phyloP scores from a whole-genome alignment of 2,329 filamentous ascomycete genomes.

The Aphanoascus verrucosus region DNA sequence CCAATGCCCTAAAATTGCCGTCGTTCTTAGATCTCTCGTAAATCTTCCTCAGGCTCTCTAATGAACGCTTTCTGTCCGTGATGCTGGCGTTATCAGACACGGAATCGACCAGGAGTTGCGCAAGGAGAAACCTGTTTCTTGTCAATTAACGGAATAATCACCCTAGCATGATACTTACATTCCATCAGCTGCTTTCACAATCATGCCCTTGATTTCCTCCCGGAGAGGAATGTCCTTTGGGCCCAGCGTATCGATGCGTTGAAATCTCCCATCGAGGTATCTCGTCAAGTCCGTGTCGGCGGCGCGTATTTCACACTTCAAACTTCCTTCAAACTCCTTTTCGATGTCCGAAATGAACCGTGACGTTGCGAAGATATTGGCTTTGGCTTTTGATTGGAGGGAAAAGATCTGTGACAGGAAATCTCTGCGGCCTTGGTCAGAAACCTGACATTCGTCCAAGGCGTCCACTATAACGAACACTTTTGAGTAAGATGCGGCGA shows the following conservation, averaged over 20 bases:
- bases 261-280: too few relatives aligned
- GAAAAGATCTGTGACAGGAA: neutral
- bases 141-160: slow-evolving; percentile 14
- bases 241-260: too few relatives aligned
- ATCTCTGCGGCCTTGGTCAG: neutral
- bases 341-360: too few relatives aligned
- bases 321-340: too few relatives aligned
- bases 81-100: slow-evolving; percentile 13
- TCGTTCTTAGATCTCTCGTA: slow-evolving; percentile 26
- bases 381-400: neutral
- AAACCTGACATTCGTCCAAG: slow-evolving; percentile 16
- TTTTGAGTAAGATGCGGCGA: slow-evolving; percentile 3
- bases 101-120: slow-evolving; percentile 19
- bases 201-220: slow-evolving; percentile 12
- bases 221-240: slow-evolving; percentile 3
- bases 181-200: slow-evolving; percentile 7
- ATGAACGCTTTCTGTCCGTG: slow-evolving; percentile 21
- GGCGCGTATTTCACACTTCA: too few relatives aligned
- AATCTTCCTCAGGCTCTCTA: too few relatives aligned
- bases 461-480: slow-evolving; percentile 19
- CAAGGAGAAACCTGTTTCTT: slow-evolving; percentile 22
- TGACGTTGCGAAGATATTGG: too few relatives aligned
- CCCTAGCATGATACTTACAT: slow-evolving; percentile 13
- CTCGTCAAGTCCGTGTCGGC: too few relatives aligned
- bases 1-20: slow-evolving; percentile 21